phyloP scores from a whole-genome alignment of 306 rosid species.

The Fragaria iinumae region DNA sequence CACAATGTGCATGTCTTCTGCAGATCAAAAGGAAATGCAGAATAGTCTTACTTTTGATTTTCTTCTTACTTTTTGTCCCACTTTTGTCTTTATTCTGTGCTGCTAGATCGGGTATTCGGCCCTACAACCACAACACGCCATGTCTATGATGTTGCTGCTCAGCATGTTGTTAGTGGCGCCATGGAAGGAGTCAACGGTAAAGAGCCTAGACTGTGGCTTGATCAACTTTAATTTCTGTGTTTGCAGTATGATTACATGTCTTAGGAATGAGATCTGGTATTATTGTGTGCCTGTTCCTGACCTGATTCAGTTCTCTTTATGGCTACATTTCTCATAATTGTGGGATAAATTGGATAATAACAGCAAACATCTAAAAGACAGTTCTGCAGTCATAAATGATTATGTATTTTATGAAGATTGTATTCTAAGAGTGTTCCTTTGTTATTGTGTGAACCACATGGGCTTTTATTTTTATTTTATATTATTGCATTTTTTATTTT shows the following conservation, averaged over 20 bases:
- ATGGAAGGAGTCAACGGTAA: slow-evolving; percentile 99
- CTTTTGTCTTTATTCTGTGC: slow-evolving; percentile 26
- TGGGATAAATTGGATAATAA: not conserved
- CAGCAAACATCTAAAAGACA: not conserved
- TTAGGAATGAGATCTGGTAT: not conserved
- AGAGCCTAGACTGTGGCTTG: slow-evolving; percentile 16
- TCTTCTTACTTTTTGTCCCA: not conserved
- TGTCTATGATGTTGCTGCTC: slow-evolving; percentile 96
- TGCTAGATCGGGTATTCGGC: slow-evolving; percentile 89
- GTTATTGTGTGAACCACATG: not conserved
- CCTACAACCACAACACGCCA: slow-evolving; percentile 98
- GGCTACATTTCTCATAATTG: not conserved
- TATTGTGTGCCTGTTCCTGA: not conserved
- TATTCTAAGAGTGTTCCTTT: not conserved
- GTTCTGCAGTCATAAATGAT: not conserved
- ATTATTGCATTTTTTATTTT: not conserved
- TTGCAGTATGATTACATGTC: slow-evolving; percentile 23
- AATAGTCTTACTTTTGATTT: not conserved
- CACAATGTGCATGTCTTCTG: not conserved
- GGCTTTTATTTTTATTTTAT: not conserved
- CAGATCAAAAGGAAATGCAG: not conserved
- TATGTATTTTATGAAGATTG: not conserved
- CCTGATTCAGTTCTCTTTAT: not conserved
- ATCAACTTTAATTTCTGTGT: slow-evolving; percentile 26
- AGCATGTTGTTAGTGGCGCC: slow-evolving; percentile 83